Evolutionary conservation across 2,329 filamentous ascomycete genomes (phyloP).

Genomic region (Stagonosporopsis rhizophila): DNA sequence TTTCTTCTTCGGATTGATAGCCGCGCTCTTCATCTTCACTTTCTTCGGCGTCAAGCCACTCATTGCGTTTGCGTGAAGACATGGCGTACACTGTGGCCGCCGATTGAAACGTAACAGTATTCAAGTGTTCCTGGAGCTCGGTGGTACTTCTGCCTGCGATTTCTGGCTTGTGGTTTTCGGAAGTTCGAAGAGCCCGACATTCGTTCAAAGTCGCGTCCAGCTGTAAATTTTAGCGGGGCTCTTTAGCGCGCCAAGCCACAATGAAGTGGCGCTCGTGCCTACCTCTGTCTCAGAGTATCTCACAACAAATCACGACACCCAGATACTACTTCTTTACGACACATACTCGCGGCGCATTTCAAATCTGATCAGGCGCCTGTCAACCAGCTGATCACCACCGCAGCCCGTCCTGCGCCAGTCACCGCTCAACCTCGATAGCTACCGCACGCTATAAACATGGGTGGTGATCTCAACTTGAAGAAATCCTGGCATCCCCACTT

Average conservation of each 20-base stretch:
- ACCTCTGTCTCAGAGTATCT: conserved; percentile 6
- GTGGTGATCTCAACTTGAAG: conserved; percentile 94
- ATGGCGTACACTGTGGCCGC: conserved; percentile 51
- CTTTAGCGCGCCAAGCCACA: conserved; percentile 10
- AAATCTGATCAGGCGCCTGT: not conserved
- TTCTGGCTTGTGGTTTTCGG: not conserved
- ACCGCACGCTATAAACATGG: conserved; percentile 67
- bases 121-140: too few species aligned
- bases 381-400: not conserved
- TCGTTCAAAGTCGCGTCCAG: not conserved
- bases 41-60: conserved; percentile 66
- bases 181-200: not conserved
- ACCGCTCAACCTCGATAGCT: not conserved
- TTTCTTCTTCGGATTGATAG: conserved; percentile 73
- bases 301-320: not conserved
- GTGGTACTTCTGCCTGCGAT: too few species aligned
- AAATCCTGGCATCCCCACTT: conserved; percentile 87
- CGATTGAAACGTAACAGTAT: too few species aligned
- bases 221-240: conserved; percentile 35
- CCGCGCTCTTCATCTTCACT: conserved; percentile 56
- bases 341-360: not conserved
- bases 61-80: conserved; percentile 73
- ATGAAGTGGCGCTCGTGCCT: conserved; percentile 16
- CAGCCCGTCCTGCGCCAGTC: not conserved
- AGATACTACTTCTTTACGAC: not conserved